Percentiles rank a stretch among this genome's conserved stretches.
Conservation (phyloP, 352 stramenopile genomes). For the Halophytophthora batemanensis region DNA sequence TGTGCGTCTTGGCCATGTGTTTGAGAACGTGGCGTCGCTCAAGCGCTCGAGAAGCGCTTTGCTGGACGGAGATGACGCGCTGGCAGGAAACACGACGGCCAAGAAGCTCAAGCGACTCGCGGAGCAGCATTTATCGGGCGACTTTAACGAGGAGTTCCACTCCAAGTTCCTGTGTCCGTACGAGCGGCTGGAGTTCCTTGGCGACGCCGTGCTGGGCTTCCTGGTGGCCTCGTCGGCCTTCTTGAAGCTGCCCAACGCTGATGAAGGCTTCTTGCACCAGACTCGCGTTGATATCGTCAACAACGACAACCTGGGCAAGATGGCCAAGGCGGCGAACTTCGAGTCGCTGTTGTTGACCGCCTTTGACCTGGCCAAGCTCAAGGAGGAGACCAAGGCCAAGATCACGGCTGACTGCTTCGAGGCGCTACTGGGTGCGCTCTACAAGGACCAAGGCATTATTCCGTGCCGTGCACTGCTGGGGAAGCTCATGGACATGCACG, state of each 20-base stretch:
- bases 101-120: slow-evolving; percentile 43
- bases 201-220: slow-evolving; percentile 82
- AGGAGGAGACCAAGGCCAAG: slow-evolving; percentile 57
- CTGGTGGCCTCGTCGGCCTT: slow-evolving; percentile 78
- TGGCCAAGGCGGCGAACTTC: slow-evolving; percentile 73
- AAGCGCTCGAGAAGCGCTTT: slow-evolving; percentile 60
- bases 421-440: slow-evolving; percentile 74
- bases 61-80: slow-evolving; percentile 29
- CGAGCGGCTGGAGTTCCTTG: slow-evolving; percentile 82
- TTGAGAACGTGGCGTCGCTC: slow-evolving; percentile 54
- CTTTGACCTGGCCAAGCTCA: slow-evolving; percentile 56
- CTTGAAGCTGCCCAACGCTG: slow-evolving; percentile 63
- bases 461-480: slow-evolving; percentile 61
- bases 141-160: slow-evolving; percentile 79
- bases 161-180: slow-evolving; percentile 78
- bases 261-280: slow-evolving; percentile 69
- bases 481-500: slow-evolving; percentile 55
- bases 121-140: slow-evolving; percentile 54
- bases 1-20: slow-evolving; percentile 72
- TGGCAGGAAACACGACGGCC: slow-evolving; percentile 9
- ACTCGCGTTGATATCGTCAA: slow-evolving; percentile 73
- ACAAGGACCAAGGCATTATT: slow-evolving; percentile 76
- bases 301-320: slow-evolving; percentile 73
- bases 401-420: slow-evolving; percentile 85
- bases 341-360: slow-evolving; percentile 68